These are phyloP conservation scores for Aspergillus hancockii DNA, from an alignment of 495 filamentous ascomycete species.

Conservation along the genomic window DNA sequence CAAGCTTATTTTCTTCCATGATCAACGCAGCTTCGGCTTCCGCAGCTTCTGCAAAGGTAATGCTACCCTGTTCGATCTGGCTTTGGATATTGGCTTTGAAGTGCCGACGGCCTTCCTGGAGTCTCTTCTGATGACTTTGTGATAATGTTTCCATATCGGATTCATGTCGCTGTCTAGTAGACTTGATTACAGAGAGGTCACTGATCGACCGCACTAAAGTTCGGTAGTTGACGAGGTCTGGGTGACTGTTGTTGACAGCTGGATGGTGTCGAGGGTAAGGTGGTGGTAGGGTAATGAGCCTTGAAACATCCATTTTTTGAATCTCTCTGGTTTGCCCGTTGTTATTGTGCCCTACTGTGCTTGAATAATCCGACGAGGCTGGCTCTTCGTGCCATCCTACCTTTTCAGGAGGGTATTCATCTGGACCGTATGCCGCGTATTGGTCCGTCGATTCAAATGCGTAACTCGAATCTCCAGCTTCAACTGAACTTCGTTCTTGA, in stretches of 20 bases:
- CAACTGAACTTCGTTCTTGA: conserved; percentile 35
- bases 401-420: conserved; percentile 87
- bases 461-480: conserved; percentile 28
- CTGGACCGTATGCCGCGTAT: conserved; percentile 47
- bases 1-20: conserved; percentile 59
- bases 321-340: conserved; percentile 32
- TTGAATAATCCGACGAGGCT: conserved; percentile 33
- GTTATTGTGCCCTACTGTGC: conserved; percentile 15
- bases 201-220: conserved; percentile 72
- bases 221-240: conserved; percentile 77
- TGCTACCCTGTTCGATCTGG: conserved; percentile 70
- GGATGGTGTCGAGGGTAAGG: conserved; percentile 93
- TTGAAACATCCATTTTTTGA: conserved; percentile 77
- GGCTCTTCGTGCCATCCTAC: conserved; percentile 70
- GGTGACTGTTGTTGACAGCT: conserved; percentile 93
- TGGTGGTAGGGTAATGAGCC: conserved; percentile 88
- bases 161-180: conserved; percentile 61
- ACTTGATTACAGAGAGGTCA: conserved; percentile 71
- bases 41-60: conserved; percentile 79
- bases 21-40: conserved; percentile 69
- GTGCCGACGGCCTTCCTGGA: conserved; percentile 49
- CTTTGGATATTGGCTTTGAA: conserved; percentile 67
- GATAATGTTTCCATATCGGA: conserved; percentile 37
- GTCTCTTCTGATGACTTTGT: conserved; percentile 40
- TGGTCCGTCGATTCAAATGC: conserved; percentile 32